Percentiles rank a stretch among this genome's conserved stretches.
Evolutionary conservation across 768 basidiomycete genomes (phyloP).

Genomic region (Tylopilus sp.): DNA sequence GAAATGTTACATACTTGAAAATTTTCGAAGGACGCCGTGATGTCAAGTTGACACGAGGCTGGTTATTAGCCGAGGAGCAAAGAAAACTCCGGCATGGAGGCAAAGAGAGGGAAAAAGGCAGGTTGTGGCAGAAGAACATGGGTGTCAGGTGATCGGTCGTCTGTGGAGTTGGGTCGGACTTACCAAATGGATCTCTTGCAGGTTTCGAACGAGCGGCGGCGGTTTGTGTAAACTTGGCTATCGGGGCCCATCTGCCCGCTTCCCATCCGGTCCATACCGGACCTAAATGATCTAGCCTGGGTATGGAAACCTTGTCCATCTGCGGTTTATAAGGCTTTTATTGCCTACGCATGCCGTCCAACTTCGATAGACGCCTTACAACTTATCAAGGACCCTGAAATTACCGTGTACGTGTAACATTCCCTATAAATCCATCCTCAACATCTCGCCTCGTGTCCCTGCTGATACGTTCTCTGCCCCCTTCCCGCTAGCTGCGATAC

Average conservation of each 20-base stretch:
- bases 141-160: slow-evolving; percentile 14
- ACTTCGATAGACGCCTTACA: slow-evolving; percentile 29
- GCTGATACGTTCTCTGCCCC: slow-evolving; percentile 21
- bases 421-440: slow-evolving; percentile 30
- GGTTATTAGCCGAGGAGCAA: slow-evolving; percentile 19
- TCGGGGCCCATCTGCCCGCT: background rate
- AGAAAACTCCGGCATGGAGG: slow-evolving; percentile 18
- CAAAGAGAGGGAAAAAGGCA: slow-evolving; percentile 12
- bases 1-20: slow-evolving; percentile 10
- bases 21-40: slow-evolving; percentile 3
- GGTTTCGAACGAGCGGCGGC: slow-evolving; percentile 10
- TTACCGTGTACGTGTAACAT: slow-evolving; percentile 33
- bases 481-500: slow-evolving; percentile 23
- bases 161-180: slow-evolving; percentile 7
- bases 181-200: slow-evolving; percentile 19
- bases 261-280: slow-evolving; percentile 20
- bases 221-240: slow-evolving; percentile 13
- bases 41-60: slow-evolving; percentile 11
- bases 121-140: background rate
- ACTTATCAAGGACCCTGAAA: slow-evolving; percentile 31
- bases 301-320: slow-evolving; percentile 24
- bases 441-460: slow-evolving; percentile 24
- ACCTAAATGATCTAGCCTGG: slow-evolving; percentile 8
- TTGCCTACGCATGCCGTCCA: slow-evolving; percentile 30
- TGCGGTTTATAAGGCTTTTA: slow-evolving; percentile 26